Conservation (phyloP, 768 basidiomycete genomes). For the Boletus rufocinnamomeus region DNA sequence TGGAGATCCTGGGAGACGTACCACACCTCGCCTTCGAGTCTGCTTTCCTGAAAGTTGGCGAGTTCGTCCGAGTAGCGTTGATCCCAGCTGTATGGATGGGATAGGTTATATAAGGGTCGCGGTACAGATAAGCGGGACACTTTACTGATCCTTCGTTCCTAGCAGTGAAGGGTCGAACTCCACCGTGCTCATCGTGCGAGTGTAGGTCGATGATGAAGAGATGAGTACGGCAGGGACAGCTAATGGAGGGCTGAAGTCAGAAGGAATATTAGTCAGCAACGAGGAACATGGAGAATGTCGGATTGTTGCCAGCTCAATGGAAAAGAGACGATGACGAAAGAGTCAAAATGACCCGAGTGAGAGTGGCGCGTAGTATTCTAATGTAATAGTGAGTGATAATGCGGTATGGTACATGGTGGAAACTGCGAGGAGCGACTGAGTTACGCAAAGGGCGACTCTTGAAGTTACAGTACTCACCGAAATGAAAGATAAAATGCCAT, state of each 20-base stretch:
- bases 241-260: not conserved
- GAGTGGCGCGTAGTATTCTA: slow-evolving; percentile 23
- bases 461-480: slow-evolving; percentile 8
- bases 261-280: slow-evolving; percentile 21
- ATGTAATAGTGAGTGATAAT: slow-evolving; percentile 16
- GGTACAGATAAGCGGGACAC: slow-evolving; percentile 1
- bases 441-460: not conserved
- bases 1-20: slow-evolving; percentile 32
- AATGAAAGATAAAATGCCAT: slow-evolving; percentile 1
- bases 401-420: slow-evolving; percentile 24
- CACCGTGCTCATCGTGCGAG: slow-evolving; percentile 33
- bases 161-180: slow-evolving; percentile 72
- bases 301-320: not conserved
- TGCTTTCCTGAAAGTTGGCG: slow-evolving; percentile 69
- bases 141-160: slow-evolving; percentile 80
- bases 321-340: not conserved
- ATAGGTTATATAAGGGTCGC: slow-evolving; percentile 2
- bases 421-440: slow-evolving; percentile 8
- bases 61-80: slow-evolving; percentile 71
- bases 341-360: not conserved
- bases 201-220: not conserved
- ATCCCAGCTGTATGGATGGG: slow-evolving; percentile 63
- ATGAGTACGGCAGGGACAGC: not conserved
- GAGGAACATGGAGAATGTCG: not conserved
- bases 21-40: slow-evolving; percentile 88